phyloP scores from a whole-genome alignment of 1,284 basidiomycete species.

The Melampsora larici-populina region DNA sequence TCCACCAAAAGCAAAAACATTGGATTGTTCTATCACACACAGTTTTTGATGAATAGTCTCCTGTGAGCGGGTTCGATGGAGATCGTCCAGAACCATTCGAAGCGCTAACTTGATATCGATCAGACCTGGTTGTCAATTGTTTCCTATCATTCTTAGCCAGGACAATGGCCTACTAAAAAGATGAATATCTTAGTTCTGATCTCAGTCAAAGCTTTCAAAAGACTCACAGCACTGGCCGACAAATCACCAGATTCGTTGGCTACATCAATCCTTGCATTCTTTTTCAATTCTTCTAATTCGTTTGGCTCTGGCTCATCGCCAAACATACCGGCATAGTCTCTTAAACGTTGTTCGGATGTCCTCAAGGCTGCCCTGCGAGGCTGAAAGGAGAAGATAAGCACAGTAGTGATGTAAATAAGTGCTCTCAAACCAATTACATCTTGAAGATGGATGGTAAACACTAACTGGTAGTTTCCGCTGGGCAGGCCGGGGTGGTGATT shows the following conservation, averaged over 20 bases:
- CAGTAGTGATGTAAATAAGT: not conserved
- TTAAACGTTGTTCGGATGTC: conserved; percentile 15
- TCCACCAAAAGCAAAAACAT: not conserved
- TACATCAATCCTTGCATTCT: conserved; percentile 11
- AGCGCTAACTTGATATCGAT: not conserved
- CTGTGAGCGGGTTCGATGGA: not conserved
- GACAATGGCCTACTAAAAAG: conserved; percentile 5
- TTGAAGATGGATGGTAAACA: not conserved
- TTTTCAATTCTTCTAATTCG: conserved; percentile 21
- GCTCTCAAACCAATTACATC: not conserved
- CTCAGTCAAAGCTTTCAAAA: not conserved
- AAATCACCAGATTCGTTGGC: not conserved
- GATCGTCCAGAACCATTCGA: not conserved
- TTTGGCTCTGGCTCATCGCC: not conserved
- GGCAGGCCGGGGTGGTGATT: not conserved
- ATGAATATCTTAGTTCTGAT: not conserved
- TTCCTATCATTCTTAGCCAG: too few relatives aligned
- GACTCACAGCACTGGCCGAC: not conserved
- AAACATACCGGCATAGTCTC: not conserved
- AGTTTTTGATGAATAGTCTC: not conserved
- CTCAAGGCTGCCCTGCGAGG: conserved; percentile 11
- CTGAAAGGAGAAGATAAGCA: not conserved
- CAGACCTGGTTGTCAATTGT: too few relatives aligned
- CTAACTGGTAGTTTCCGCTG: not conserved
- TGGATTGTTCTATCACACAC: not conserved